Conservation (phyloP, 148 eudicot genomes). For the Talinum fruticosum region DNA sequence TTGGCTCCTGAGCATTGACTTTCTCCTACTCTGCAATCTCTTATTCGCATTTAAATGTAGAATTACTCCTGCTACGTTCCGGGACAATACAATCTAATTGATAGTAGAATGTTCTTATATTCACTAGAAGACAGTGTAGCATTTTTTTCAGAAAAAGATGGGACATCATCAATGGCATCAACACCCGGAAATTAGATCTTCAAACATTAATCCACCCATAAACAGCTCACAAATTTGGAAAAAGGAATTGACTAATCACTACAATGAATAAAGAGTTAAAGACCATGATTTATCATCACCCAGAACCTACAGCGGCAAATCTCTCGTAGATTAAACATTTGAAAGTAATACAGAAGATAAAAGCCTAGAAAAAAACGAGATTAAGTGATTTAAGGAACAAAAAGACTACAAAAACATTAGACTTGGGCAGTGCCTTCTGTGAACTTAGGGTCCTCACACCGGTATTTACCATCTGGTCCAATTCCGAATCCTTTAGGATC, state of each 20-base stretch:
- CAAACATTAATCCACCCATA: background rate
- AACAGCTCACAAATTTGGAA: background rate
- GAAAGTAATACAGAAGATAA: background rate
- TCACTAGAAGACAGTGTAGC: too few relatives aligned
- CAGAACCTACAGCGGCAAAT: constrained; percentile 60
- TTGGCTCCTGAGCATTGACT: background rate
- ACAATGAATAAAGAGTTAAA: constrained; percentile 13
- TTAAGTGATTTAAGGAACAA: constrained; percentile 59
- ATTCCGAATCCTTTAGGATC: constrained; percentile 95
- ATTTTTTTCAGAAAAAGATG: too few relatives aligned
- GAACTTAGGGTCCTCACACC: constrained; percentile 97
- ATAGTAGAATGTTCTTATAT: too few relatives aligned
- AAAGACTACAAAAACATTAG: constrained; percentile 55
- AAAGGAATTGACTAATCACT: background rate
- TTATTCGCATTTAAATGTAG: background rate
- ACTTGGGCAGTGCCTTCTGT: constrained; percentile 98
- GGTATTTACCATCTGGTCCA: constrained; percentile 96
- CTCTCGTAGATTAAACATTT: constrained; percentile 54
- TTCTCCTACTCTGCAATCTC: background rate
- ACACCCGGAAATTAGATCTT: background rate
- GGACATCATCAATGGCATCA: background rate
- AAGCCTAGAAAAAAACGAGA: constrained; percentile 17
- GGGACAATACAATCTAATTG: too few relatives aligned
- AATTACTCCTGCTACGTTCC: background rate
- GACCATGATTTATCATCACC: constrained; percentile 38